Percentiles rank a stretch among this genome's conserved stretches.
These are phyloP conservation scores for Peronospora farinosa DNA, from an alignment of 352 stramenopile genomes.

Conservation along the genomic window DNA sequence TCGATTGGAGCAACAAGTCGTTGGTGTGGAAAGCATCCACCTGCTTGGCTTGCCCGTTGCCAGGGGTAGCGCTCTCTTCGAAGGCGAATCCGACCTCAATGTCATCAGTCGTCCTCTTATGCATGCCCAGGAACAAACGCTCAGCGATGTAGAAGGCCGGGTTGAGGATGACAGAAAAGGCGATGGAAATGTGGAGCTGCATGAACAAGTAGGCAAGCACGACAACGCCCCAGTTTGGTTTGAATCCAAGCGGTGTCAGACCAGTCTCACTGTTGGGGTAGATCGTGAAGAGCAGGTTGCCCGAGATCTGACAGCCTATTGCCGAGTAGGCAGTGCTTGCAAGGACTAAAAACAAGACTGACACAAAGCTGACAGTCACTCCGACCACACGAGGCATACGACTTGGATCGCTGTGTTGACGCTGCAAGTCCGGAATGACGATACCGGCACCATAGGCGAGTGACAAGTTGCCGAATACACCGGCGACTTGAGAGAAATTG, in stretches of 20 bases:
- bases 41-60: not conserved
- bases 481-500: conserved; percentile 38
- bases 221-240: conserved; percentile 23
- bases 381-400: conserved; percentile 36
- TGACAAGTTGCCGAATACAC: conserved; percentile 49
- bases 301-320: conserved; percentile 30
- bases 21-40: conserved; percentile 2
- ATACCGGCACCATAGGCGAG: conserved; percentile 45
- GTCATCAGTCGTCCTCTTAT: conserved; percentile 35
- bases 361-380: conserved; percentile 31
- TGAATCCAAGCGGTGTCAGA: conserved; percentile 32
- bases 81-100: conserved; percentile 19
- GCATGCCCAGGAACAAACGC: conserved; percentile 32
- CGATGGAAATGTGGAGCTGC: conserved; percentile 36
- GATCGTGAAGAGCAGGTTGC: conserved; percentile 27
- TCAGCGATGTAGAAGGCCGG: conserved; percentile 47
- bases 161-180: conserved; percentile 53
- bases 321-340: conserved; percentile 21
- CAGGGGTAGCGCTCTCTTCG: not conserved
- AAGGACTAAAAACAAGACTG: not conserved
- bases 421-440: conserved; percentile 19
- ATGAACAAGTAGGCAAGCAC: conserved; percentile 47
- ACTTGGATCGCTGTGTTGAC: conserved; percentile 21
- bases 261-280: conserved; percentile 3
- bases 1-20: conserved; percentile 6